Conservation (phyloP, 257 asterid genomes). For the Solanum pinnatisectum region DNA sequence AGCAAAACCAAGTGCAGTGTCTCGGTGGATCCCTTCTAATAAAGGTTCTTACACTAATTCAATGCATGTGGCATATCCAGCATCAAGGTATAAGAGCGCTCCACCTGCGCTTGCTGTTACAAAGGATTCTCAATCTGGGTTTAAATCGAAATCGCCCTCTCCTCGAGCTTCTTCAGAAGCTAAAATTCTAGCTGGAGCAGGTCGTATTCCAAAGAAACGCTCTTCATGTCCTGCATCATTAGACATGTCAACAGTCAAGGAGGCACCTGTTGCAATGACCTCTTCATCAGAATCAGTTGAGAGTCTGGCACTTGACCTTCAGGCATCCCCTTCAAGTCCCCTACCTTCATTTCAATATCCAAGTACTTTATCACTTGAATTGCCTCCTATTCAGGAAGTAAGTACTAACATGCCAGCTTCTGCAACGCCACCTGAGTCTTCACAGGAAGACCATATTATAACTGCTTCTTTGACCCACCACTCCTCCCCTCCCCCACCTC, state of each 20-base stretch:
- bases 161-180: slow-evolving; percentile 42
- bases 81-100: slow-evolving; percentile 80
- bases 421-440: neutral
- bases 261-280: slow-evolving; percentile 16
- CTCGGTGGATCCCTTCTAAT: slow-evolving; percentile 89
- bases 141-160: slow-evolving; percentile 43
- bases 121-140: slow-evolving; percentile 45
- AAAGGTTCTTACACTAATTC: slow-evolving; percentile 88
- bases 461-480: slow-evolving; percentile 2
- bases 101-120: slow-evolving; percentile 56
- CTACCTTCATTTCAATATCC: neutral
- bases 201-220: slow-evolving; percentile 25
- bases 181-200: slow-evolving; percentile 22
- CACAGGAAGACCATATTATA: neutral
- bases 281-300: slow-evolving; percentile 10
- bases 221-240: slow-evolving; percentile 39
- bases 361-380: neutral
- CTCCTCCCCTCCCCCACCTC: slow-evolving; percentile 13
- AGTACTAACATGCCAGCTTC: neutral
- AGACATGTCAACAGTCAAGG: slow-evolving; percentile 29
- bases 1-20: slow-evolving; percentile 74
- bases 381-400: slow-evolving; percentile 1
- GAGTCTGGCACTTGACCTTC: neutral
- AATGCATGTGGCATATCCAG: slow-evolving; percentile 89
- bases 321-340: neutral